Evolutionary conservation across 306 rosid species (phyloP).

Genomic region (Prunus campanulata): DNA sequence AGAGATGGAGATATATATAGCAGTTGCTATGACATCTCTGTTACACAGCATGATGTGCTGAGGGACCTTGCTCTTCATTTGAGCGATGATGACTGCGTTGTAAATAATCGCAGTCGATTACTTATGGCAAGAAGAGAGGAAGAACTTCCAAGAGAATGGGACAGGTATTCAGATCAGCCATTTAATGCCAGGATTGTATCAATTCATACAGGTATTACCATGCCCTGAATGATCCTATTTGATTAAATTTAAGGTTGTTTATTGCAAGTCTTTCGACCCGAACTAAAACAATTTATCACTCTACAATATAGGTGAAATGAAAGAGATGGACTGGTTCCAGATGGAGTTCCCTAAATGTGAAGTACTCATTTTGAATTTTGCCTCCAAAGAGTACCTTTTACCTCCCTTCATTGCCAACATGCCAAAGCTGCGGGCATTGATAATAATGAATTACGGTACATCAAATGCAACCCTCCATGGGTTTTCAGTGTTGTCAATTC

Average conservation of each 20-base stretch:
- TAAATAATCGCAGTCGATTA: conserved; percentile 51
- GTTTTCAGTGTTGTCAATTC: conserved; percentile 40
- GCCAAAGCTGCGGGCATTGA: conserved; percentile 76
- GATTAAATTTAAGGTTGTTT: background rate
- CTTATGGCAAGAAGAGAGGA: conserved; percentile 75
- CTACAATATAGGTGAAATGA: conserved; percentile 66
- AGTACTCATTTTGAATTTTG: conserved; percentile 74
- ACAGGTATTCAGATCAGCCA: conserved; percentile 45
- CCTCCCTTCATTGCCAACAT: conserved; percentile 72
- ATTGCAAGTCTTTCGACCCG: background rate
- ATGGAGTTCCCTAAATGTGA: conserved; percentile 78
- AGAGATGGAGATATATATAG: conserved; percentile 67
- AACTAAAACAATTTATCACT: background rate
- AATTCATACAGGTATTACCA: conserved; percentile 70
- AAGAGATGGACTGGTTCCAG: conserved; percentile 68
- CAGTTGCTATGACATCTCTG: conserved; percentile 73
- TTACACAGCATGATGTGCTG: conserved; percentile 81
- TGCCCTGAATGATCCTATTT: background rate
- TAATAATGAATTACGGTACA: conserved; percentile 56
- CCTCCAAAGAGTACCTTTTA: conserved; percentile 56
- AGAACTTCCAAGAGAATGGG: conserved; percentile 78
- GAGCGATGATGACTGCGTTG: conserved; percentile 37
- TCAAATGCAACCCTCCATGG: conserved; percentile 55
- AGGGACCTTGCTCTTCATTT: conserved; percentile 79
- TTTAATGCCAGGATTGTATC: conserved; percentile 76